Conservation (phyloP, 345 rosid genomes). For the Lenwebbia sp. region DNA sequence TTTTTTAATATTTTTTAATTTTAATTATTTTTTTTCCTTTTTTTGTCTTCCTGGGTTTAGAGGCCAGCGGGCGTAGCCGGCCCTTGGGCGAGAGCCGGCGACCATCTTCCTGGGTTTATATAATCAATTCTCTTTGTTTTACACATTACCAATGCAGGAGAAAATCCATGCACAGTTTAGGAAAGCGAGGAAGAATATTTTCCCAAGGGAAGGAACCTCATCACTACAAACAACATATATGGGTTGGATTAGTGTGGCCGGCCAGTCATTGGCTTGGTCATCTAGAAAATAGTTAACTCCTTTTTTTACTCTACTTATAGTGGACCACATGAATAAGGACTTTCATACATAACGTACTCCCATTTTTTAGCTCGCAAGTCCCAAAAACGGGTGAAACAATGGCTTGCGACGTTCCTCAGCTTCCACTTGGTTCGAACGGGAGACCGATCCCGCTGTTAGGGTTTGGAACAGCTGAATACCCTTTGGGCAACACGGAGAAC, state of each 20-base stretch:
- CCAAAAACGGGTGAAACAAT: not conserved
- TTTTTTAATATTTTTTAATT: too few species aligned
- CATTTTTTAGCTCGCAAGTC: not conserved
- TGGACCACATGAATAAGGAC: not conserved
- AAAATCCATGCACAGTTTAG: too few species aligned
- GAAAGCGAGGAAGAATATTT: not conserved
- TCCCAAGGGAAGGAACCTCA: not conserved
- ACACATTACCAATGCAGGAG: too few species aligned
- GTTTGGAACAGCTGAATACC: slow-evolving; percentile 13
- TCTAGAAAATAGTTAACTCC: not conserved
- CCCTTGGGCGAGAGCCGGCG: too few species aligned
- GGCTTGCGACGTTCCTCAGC: not conserved
- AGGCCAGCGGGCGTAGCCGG: too few species aligned
- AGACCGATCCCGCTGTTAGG: slow-evolving; percentile 7
- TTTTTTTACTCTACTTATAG: not conserved
- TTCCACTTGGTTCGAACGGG: not conserved
- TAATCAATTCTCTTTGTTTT: too few species aligned
- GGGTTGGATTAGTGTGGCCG: not conserved
- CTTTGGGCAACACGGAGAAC: not conserved
- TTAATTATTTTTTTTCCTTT: too few species aligned
- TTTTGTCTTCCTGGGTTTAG: too few species aligned
- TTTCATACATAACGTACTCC: not conserved
- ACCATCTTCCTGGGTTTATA: too few species aligned
- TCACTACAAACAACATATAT: not conserved
- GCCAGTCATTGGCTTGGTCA: not conserved